Conservation (phyloP, 805 yeast species). For the Metschnikowia lochheadii region DNA sequence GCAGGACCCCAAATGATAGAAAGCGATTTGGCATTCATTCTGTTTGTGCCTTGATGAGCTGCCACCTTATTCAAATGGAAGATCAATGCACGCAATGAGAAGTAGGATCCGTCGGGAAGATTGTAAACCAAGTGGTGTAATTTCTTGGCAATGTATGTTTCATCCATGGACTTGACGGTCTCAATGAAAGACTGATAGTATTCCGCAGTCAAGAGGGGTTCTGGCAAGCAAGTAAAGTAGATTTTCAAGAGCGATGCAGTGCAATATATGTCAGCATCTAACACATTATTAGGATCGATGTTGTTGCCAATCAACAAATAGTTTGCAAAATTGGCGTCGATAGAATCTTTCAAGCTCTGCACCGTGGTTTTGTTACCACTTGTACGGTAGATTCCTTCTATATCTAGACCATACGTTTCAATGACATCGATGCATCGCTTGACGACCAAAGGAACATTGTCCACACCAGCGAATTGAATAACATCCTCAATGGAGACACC, state of each 20-base stretch:
- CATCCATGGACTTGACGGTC: constrained; percentile 53
- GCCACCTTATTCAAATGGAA: constrained; percentile 82
- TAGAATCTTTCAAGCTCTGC: constrained; percentile 63
- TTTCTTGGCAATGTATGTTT: constrained; percentile 55
- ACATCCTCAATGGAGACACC: constrained; percentile 79
- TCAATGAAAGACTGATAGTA: constrained; percentile 60
- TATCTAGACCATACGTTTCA: constrained; percentile 76
- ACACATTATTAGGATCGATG: constrained; percentile 40
- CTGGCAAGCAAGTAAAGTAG: constrained; percentile 82
- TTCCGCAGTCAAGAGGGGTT: constrained; percentile 70
- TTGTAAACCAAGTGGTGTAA: constrained; percentile 85
- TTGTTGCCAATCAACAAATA: constrained; percentile 40
- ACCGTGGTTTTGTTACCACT: constrained; percentile 76
- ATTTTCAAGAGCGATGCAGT: constrained; percentile 85
- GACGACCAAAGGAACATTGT: constrained; percentile 87
- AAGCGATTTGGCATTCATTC: constrained; percentile 79
- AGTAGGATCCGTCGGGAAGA: constrained; percentile 91
- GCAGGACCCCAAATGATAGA: constrained; percentile 97
- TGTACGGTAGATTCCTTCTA: constrained; percentile 87
- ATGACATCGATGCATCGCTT: constrained; percentile 83
- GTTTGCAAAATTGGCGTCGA: constrained; percentile 73
- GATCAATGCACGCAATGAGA: constrained; percentile 78
- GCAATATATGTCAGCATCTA: constrained; percentile 78
- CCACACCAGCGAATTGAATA: constrained; percentile 75
- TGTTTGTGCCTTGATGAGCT: constrained; percentile 55